Evolutionary conservation across 2,329 filamentous ascomycete species (phyloP), one percentile per base, ranked within the genome.

Genomic region (Lithohypha guttulata): DNA sequence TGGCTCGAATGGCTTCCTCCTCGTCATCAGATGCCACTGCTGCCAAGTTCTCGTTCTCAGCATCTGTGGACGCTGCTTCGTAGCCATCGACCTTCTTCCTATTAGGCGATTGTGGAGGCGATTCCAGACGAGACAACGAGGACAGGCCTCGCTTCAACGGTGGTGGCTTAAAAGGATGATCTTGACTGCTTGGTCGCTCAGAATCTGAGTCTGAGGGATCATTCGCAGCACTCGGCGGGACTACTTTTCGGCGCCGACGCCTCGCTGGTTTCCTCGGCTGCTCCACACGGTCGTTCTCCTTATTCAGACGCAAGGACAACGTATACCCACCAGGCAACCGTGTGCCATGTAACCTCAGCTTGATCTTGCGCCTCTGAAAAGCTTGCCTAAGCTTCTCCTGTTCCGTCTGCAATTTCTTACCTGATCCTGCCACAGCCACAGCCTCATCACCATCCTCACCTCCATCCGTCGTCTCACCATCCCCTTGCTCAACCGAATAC

Each of bases 361-460:
- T 63, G 42, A 78, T 77, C 57, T 75, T 77, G 38, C 72, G 64
- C 54, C 61, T 39, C 11, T 62, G 57, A 44, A 78, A 78, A 1
- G 71, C 69, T 5, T 57, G 53, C 20, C 65, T 59, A 0, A 79
- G 63, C 41, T 71, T 73, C 34, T 56, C 48, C 34, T 53, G 62
- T 11, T 65, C 58, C 0, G 55, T 54, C 7, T 11, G 23, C 15
- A n/a, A n/a, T n/a, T n/a, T n/a, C n/a, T n/a, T 13, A 18, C 6
- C 15, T 18, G n/a, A 11, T 11, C 6, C 13, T 10, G 15, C 14
- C 13, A 20, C 11, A 19, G 3, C 19, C 13, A 32, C 15, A 20
- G 5, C 11, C 13, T 18, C 25, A 11, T 19, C 23, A 3, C 21
- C 34, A 25, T n/a, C 17, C 23, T 19, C 34, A 11, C 29, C 25